Conservation (phyloP, 257 asterid genomes). For the Penstemon newberryi region DNA sequence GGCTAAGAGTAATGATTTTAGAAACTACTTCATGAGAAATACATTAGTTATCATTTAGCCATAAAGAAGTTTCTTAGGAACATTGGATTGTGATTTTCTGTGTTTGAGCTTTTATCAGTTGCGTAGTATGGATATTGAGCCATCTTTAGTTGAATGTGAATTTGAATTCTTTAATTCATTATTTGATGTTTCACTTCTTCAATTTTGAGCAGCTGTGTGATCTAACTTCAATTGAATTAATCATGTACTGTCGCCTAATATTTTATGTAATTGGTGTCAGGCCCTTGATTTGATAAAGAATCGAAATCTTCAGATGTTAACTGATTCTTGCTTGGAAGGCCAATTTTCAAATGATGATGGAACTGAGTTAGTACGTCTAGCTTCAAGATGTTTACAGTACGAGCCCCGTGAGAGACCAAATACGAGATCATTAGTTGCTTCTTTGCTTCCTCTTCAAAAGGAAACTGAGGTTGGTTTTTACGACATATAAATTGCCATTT, state of each 20-base stretch:
- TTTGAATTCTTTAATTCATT: conserved; percentile 11
- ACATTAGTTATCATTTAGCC: conserved; percentile 2
- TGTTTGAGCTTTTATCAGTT: conserved; percentile 1
- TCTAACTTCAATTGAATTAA: neutral
- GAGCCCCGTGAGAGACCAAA: conserved; percentile 81
- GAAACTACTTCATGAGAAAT: neutral
- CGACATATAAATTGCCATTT: neutral
- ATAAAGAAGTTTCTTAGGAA: conserved; percentile 10
- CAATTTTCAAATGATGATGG: conserved; percentile 69
- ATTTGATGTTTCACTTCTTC: neutral
- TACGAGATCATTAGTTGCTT: conserved; percentile 60
- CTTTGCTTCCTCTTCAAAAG: conserved; percentile 75
- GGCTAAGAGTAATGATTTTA: neutral
- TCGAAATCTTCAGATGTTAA: conserved; percentile 71
- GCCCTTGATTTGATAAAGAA: conserved; percentile 81
- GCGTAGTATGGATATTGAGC: conserved; percentile 4
- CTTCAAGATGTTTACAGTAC: conserved; percentile 68
- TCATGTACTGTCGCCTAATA: conserved; percentile 7
- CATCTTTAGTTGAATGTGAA: neutral
- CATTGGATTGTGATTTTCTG: neutral
- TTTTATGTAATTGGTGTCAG: conserved; percentile 38
- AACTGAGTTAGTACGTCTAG: conserved; percentile 71
- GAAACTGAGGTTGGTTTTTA: conserved; percentile 59
- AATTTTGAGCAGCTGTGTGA: conserved; percentile 1
- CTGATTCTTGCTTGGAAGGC: conserved; percentile 81